A percentile compares a stretch with the other conserved stretches of the same genome.
Conservation (phyloP, 768 basidiomycete species). For the Guyanaporus albipodus region DNA sequence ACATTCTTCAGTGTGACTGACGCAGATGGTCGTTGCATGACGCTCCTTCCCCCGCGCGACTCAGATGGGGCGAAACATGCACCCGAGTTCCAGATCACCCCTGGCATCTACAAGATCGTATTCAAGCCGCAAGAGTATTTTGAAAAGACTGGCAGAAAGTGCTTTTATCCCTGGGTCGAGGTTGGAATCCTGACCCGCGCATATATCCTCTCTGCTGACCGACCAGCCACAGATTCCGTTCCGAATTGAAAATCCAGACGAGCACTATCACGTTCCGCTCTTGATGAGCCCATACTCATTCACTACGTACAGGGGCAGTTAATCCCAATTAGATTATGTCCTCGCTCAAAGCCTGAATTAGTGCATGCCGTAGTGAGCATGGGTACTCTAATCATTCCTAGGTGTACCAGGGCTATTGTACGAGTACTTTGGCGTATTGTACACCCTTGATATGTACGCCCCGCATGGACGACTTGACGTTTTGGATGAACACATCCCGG, state of each 20-base stretch:
- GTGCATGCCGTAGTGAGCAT: background rate
- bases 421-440: slow-evolving; percentile 72
- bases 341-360: slow-evolving; percentile 2
- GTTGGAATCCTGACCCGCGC: slow-evolving; percentile 36
- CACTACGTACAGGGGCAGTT: slow-evolving; percentile 93
- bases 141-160: slow-evolving; percentile 51
- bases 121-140: slow-evolving; percentile 87
- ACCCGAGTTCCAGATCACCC: slow-evolving; percentile 40
- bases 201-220: slow-evolving; percentile 3
- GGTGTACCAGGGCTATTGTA: slow-evolving; percentile 33
- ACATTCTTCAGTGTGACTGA: slow-evolving; percentile 60
- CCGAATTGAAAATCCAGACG: slow-evolving; percentile 60
- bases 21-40: slow-evolving; percentile 75
- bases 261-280: slow-evolving; percentile 92
- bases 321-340: slow-evolving; percentile 9
- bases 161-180: slow-evolving; percentile 92
- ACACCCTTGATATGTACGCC: slow-evolving; percentile 76
- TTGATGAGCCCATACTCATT: slow-evolving; percentile 88
- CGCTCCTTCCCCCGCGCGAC: slow-evolving; percentile 58
- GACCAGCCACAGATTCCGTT: slow-evolving; percentile 66
- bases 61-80: slow-evolving; percentile 42
- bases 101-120: slow-evolving; percentile 70
- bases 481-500: slow-evolving; percentile 75
- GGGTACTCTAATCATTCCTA: slow-evolving; percentile 7
- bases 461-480: slow-evolving; percentile 85